These are phyloP conservation scores for Cryptosporidium canis DNA, from an alignment of 169 alveolate species.

Conservation along the genomic window DNA sequence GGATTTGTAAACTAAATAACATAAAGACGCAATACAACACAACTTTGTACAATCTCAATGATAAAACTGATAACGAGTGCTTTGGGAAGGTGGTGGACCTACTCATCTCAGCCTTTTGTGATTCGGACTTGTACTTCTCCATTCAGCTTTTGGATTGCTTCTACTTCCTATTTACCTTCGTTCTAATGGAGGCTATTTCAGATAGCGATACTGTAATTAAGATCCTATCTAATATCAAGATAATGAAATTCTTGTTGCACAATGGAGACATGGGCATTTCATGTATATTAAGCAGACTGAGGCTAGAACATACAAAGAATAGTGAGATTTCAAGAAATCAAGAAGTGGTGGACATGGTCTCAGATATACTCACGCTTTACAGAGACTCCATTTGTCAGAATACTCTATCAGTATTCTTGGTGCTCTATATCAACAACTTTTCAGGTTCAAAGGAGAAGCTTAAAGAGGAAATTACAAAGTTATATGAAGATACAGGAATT, in stretches of 20 bases:
- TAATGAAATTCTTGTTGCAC: slow-evolving; percentile 8
- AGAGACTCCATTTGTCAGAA: background rate
- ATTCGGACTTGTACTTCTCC: background rate
- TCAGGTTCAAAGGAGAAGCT: background rate
- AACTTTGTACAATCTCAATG: background rate
- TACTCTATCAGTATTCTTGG: background rate
- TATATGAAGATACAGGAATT: background rate
- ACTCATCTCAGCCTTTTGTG: slow-evolving; percentile 37
- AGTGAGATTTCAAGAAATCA: background rate
- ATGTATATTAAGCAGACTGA: background rate
- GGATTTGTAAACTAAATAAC: background rate
- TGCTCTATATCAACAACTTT: background rate
- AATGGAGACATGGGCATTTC: background rate
- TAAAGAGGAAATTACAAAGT: background rate
- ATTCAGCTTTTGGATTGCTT: background rate
- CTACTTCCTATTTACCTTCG: background rate
- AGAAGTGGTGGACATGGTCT: background rate
- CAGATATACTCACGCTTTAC: background rate
- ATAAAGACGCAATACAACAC: background rate
- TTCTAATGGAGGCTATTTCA: background rate
- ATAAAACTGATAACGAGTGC: background rate
- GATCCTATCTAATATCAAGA: slow-evolving; percentile 3
- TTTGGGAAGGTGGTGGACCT: background rate
- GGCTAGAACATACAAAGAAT: background rate
- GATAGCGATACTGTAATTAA: background rate